Evolutionary conservation across 179 eudicot species (phyloP).

Genomic region (Carnegiea gigantea): DNA sequence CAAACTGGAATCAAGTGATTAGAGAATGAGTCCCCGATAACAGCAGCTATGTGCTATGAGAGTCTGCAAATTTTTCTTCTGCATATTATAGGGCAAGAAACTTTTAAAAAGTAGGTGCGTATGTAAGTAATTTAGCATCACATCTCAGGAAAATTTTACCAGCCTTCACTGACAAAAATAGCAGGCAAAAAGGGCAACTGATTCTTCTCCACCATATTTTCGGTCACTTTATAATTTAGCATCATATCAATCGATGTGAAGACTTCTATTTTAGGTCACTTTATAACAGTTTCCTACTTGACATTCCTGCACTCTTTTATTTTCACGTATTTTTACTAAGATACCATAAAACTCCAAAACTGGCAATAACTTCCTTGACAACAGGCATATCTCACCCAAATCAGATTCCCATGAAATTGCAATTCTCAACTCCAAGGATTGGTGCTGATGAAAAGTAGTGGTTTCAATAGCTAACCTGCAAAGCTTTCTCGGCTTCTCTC

Average conservation of each 20-base stretch:
- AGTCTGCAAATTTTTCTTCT: not conserved
- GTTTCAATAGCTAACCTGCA: constrained; percentile 47
- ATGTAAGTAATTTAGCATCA: not conserved
- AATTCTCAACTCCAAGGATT: not conserved
- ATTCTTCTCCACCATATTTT: no score
- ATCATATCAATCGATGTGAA: not conserved
- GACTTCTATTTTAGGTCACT: not conserved
- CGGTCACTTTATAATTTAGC: no score
- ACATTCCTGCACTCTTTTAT: not conserved
- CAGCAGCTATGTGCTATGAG: not conserved
- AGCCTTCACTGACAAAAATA: not conserved
- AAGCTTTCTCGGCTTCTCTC: constrained; percentile 76
- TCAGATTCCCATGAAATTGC: not conserved
- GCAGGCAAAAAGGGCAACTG: not conserved
- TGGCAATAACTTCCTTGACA: not conserved
- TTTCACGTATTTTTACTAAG: no score
- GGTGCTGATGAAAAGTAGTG: not conserved
- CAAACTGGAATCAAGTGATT: not conserved
- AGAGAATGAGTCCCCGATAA: not conserved
- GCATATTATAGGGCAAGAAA: not conserved
- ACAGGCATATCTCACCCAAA: not conserved
- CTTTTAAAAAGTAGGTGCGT: not conserved
- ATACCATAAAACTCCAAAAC: no score
- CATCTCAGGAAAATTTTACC: not conserved
- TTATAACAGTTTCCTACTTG: not conserved